A percentile compares a stretch with the other conserved stretches of the same genome.
Conservation (phyloP, 1,139 yeast genomes). For the Schwanniomyces etchellsii region DNA sequence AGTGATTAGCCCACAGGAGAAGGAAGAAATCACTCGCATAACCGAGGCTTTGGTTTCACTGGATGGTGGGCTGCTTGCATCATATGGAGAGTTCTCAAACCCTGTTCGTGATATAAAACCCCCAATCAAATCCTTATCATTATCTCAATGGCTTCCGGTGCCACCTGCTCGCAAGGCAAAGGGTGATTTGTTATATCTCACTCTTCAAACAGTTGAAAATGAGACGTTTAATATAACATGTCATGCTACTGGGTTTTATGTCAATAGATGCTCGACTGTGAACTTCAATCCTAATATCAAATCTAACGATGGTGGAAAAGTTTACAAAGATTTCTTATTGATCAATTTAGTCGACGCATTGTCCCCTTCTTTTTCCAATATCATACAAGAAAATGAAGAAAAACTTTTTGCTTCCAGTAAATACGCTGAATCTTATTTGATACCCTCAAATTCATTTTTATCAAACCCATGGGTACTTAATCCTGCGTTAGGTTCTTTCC, state of each 20-base stretch:
- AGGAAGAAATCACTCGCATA: constrained; percentile 10
- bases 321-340: constrained; percentile 41
- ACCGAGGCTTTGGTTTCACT: constrained; percentile 11
- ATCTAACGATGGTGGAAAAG: constrained; percentile 31
- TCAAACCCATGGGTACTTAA: constrained; percentile 74
- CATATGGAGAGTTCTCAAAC: constrained; percentile 14
- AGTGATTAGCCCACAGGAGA: constrained; percentile 15
- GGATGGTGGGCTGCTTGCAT: constrained; percentile 3
- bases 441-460: constrained; percentile 57
- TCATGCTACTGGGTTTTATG: constrained; percentile 70
- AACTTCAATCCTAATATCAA: constrained; percentile 65
- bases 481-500: constrained; percentile 15
- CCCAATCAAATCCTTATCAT: constrained; percentile 49
- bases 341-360: constrained; percentile 46
- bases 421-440: constrained; percentile 48
- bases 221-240: constrained; percentile 76
- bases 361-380: constrained; percentile 46
- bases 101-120: constrained; percentile 19
- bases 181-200: constrained; percentile 80
- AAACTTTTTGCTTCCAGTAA: constrained; percentile 42
- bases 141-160: constrained; percentile 88
- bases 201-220: constrained; percentile 72
- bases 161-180: constrained; percentile 56
- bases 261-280: constrained; percentile 61
- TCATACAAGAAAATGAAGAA: constrained; percentile 35